A percentile compares a stretch with the other conserved stretches of the same genome.
These are phyloP conservation scores for Allomyces macrogynus DNA, from an alignment of 192 early-diverging fungal genomes.

Conservation along the genomic window DNA sequence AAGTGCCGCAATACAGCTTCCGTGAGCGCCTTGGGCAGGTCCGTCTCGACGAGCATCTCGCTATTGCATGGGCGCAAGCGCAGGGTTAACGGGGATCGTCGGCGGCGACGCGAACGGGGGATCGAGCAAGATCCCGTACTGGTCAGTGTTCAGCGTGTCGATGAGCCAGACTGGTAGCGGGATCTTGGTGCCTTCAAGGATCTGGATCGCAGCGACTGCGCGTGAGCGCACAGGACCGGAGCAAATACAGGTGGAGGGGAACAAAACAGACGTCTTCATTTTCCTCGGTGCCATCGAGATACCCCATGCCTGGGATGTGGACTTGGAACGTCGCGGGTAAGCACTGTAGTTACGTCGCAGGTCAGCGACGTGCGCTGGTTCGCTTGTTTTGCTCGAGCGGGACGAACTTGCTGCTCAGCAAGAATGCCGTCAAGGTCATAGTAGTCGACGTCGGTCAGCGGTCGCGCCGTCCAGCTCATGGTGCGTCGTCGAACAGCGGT, in stretches of 20 bases:
- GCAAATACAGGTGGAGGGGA: too few relatives aligned
- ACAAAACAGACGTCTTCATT: conserved; percentile 1
- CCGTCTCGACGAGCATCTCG: conserved; percentile 8
- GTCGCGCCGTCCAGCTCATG: too few relatives aligned
- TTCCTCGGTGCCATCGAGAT: conserved; percentile 13
- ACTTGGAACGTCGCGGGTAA: conserved; percentile 9
- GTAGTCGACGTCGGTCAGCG: conserved; percentile 14
- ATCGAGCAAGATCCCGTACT: background rate
- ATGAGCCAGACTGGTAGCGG: conserved; percentile 23
- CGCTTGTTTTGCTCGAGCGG: background rate
- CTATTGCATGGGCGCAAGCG: conserved; percentile 1
- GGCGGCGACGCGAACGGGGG: background rate
- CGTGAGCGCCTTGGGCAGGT: conserved; percentile 15
- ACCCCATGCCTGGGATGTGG: conserved; percentile 6
- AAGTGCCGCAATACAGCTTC: conserved; percentile 12
- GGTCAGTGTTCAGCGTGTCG: conserved; percentile 8
- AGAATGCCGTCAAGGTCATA: conserved; percentile 35
- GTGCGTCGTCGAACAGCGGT: too few relatives aligned
- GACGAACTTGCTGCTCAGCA: conserved; percentile 25
- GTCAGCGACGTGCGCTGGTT: background rate
- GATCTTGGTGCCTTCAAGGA: conserved; percentile 8
- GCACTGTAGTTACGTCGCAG: conserved; percentile 7
- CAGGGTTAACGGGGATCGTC: background rate
- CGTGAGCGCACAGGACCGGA: background rate
- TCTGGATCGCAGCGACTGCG: conserved; percentile 1